Conservation (phyloP, 2,329 filamentous ascomycete species). For the Aspergillus cejpii region DNA sequence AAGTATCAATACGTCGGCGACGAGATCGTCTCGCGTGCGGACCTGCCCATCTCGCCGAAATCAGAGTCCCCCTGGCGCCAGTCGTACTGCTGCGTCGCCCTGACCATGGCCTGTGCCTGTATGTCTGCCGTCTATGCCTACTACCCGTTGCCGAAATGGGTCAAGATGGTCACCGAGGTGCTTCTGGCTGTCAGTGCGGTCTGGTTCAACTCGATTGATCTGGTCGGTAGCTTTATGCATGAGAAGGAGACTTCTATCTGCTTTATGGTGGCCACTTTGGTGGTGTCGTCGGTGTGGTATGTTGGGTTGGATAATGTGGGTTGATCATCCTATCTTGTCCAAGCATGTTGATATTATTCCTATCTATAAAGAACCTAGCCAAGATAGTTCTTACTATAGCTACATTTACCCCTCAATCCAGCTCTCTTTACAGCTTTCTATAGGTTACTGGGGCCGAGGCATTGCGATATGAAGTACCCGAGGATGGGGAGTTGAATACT, state of each 20-base stretch:
- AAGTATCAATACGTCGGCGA: constrained; percentile 1
- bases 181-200: neutral
- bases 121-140: constrained; percentile 2
- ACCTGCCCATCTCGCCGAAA: constrained; percentile 1
- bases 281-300: constrained; percentile 1
- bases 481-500: too few relatives aligned
- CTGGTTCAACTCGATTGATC: constrained; percentile 3
- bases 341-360: too few relatives aligned
- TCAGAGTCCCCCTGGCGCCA: constrained; percentile 3
- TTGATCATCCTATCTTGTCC: neutral
- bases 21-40: neutral
- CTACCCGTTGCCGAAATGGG: constrained; percentile 1
- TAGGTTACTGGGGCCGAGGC: too few relatives aligned
- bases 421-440: too few relatives aligned
- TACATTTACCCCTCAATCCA: too few relatives aligned
- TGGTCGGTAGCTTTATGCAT: constrained; percentile 2
- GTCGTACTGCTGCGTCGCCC: constrained; percentile 1
- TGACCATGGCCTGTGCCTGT: neutral
- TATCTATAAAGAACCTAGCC: too few relatives aligned
- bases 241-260: constrained; percentile 1
- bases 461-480: too few relatives aligned
- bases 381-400: too few relatives aligned
- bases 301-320: constrained; percentile 2
- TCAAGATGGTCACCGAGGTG: neutral
- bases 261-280: constrained; percentile 2